Conservation (phyloP, 106 monocot species). For the Allium cepa region DNA sequence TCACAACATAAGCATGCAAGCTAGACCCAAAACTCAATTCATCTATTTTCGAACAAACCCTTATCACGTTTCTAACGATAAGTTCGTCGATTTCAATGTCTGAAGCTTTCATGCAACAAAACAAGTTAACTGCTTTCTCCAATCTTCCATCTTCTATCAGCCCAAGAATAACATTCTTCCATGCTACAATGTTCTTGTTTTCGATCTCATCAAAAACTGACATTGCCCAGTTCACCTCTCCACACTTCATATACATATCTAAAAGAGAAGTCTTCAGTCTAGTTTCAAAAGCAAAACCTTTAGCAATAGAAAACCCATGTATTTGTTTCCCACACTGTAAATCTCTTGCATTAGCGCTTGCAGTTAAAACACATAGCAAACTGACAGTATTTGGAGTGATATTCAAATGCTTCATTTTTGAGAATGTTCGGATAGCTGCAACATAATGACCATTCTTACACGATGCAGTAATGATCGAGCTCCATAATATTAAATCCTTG, state of each 20-base stretch:
- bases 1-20: constrained; percentile 35
- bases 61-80: constrained; percentile 19
- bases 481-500: constrained; percentile 41
- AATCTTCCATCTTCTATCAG: constrained; percentile 5
- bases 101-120: constrained; percentile 35
- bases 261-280: constrained; percentile 32
- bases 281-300: constrained; percentile 14
- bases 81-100: constrained; percentile 14
- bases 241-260: constrained; percentile 35
- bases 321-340: constrained; percentile 20
- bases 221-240: constrained; percentile 14
- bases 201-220: constrained; percentile 20
- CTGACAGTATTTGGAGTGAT: constrained; percentile 22
- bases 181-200: constrained; percentile 30
- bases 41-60: constrained; percentile 6
- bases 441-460: constrained; percentile 20
- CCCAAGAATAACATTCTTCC: constrained; percentile 46
- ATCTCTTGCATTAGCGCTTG: constrained; percentile 23
- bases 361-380: constrained; percentile 27
- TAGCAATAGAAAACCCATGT: constrained; percentile 32
- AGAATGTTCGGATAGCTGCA: constrained; percentile 28
- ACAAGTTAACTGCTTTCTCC: constrained; percentile 16
- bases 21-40: constrained; percentile 18
- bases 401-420: constrained; percentile 16
- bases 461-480: constrained; percentile 30